A percentile compares a stretch with the other conserved stretches of the same genome.
phyloP scores from a whole-genome alignment of 208 protist genomes.

The Crithidia bombi region DNA sequence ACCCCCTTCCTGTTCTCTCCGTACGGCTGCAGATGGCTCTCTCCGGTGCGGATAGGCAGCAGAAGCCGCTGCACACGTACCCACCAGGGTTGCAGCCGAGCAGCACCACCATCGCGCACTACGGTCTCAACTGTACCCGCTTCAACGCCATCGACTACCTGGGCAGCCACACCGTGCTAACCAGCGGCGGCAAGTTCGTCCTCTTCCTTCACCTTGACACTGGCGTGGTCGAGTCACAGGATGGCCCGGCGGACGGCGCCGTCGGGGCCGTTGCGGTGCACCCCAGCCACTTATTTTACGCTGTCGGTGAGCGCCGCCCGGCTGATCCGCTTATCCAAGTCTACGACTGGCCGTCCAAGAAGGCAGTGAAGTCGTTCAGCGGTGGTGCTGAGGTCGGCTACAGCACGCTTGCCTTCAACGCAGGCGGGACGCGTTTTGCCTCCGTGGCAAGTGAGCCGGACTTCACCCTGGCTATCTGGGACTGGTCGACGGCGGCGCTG shows the following conservation, averaged over 20 bases:
- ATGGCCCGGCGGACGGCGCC: constrained; percentile 58
- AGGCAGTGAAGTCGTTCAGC: constrained; percentile 63
- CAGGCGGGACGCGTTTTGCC: constrained; percentile 89
- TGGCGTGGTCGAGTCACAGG: constrained; percentile 53
- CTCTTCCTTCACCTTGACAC: constrained; percentile 78
- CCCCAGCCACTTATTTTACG: constrained; percentile 68
- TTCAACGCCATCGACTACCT: constrained; percentile 74
- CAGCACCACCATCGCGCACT: constrained; percentile 53
- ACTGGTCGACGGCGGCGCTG: constrained; percentile 90
- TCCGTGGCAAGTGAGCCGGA: constrained; percentile 95
- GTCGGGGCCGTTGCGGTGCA: constrained; percentile 75
- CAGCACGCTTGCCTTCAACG: constrained; percentile 87
- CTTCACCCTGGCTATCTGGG: constrained; percentile 97
- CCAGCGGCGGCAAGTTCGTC: constrained; percentile 83
- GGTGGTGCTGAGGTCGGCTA: constrained; percentile 88
- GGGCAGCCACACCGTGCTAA: constrained; percentile 59
- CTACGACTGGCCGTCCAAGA: constrained; percentile 81
- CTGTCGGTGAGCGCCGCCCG: constrained; percentile 81
- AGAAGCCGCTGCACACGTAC: constrained; percentile 81
- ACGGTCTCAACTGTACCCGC: constrained; percentile 68
- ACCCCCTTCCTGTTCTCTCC: constrained; percentile 1
- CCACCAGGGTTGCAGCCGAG: constrained; percentile 36
- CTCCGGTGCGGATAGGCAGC: not conserved
- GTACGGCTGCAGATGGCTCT: constrained; percentile 1
- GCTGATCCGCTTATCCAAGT: constrained; percentile 70